Percentiles rank a stretch among this genome's conserved stretches.
Conservation (phyloP, 2,329 filamentous ascomycete species). For the Claviceps sorghi region DNA sequence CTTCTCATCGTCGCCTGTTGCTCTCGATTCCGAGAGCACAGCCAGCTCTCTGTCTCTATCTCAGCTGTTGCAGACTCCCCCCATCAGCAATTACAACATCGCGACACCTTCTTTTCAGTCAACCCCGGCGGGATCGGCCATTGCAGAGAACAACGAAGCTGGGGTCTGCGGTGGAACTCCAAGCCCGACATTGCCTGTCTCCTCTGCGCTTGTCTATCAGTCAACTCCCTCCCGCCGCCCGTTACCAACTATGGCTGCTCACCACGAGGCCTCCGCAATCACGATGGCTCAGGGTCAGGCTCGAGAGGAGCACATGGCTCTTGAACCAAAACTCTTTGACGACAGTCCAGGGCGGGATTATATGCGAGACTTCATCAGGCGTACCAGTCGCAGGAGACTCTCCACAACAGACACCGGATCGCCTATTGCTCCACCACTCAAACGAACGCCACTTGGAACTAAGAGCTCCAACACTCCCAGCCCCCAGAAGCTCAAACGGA, state of each 20-base stretch:
- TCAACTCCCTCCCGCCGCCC: neutral
- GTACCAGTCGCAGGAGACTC: conserved; percentile 15
- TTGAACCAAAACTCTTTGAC: conserved; percentile 7
- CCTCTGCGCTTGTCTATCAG: neutral
- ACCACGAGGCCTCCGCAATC: neutral
- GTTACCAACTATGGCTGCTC: neutral
- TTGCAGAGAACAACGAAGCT: neutral
- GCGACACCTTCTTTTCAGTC: neutral
- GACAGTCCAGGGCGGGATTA: conserved; percentile 22
- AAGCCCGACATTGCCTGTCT: neutral
- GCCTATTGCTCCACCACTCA: conserved; percentile 12
- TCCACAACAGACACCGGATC: conserved; percentile 19
- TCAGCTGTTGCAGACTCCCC: neutral
- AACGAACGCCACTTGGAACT: conserved; percentile 18
- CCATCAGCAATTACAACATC: neutral
- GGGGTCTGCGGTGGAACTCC: neutral
- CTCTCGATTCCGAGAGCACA: neutral
- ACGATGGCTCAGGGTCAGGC: neutral
- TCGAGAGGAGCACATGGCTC: neutral
- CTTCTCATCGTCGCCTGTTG: neutral
- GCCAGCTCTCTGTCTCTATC: neutral
- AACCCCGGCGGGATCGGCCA: neutral
- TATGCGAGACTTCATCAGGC: conserved; percentile 22
- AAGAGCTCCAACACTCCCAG: conserved; percentile 23
- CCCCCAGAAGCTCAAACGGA: conserved; percentile 19